Evolutionary conservation across 176 grass and related monocot genomes (phyloP), one percentile per base, ranked within the genome.

Genomic region (Elaeis guineensis): DNA sequence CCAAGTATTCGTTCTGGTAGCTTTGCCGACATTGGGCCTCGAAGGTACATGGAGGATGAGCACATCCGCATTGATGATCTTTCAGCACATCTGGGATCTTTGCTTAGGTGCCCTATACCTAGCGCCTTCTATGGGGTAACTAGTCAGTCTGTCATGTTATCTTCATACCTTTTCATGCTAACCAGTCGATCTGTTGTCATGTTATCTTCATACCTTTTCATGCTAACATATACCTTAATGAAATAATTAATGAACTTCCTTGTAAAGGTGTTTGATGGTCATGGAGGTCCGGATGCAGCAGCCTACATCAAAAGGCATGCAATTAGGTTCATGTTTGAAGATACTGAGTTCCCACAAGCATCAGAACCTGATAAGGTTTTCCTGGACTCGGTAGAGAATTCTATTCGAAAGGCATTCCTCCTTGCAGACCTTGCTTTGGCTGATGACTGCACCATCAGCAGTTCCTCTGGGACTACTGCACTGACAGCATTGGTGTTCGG

Each of bases 51-150:
- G 65, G 65, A 68, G 35, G 65, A 68, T 44, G 65, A 68, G 19
- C 65, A 68, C 21, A 68, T 68, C 23, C 28, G 65, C 0, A 68
- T 68, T 7, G 65, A 68, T 32, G 65, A 68, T 68, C 65, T 68
- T 44, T 55, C 65, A 55, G 52, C 25, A 21, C 65, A 55, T 2
- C 9, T 68, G 7, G 65, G 51, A 25, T 68, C 65, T 20, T 4
- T 35, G 9, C 21, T 68, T 32, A 55, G 25, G 25, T 68, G 52
- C 7, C 65, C 65, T 2, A 32, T 26, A 3, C 65, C 65, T 6
- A 56, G 51, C 28, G 65, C 65, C 52, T 68, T 68, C 12, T 68
- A 68, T 21, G 65, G 52, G 25, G 65, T 68, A 68, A 55, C 18
- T 56, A 39, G 6, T 55, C 24, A 52, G 17, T 16, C 25, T 16